Conservation (phyloP, 257 asterid species). For the Penstemon eatonii region DNA sequence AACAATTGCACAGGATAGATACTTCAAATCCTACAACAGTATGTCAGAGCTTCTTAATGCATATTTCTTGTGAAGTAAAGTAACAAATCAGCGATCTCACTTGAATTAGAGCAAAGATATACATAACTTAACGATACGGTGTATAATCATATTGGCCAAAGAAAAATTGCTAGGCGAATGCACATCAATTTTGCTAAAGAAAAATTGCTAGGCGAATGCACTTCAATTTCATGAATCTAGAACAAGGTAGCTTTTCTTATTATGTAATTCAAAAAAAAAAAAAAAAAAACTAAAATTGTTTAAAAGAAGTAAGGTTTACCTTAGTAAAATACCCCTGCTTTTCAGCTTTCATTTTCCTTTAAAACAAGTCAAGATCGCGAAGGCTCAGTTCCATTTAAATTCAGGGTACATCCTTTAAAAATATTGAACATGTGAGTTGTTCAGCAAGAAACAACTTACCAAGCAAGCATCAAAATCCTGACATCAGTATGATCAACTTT, state of each 20-base stretch:
- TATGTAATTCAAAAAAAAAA: background rate
- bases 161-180: background rate
- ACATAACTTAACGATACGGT: background rate
- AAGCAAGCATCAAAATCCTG: conserved; percentile 84
- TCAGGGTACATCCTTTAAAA: conserved; percentile 21
- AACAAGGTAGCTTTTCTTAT: background rate
- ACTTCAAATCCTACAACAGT: background rate
- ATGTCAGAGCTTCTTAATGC: background rate
- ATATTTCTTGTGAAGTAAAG: background rate
- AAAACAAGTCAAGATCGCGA: conserved; percentile 24
- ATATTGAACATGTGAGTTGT: conserved; percentile 11
- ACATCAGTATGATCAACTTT: conserved; percentile 79
- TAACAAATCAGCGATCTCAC: background rate
- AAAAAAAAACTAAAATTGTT: conserved; percentile 10
- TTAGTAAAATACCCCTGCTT: conserved; percentile 81
- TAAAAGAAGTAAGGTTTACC: conserved; percentile 43
- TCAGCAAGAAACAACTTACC: conserved; percentile 45
- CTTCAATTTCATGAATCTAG: conserved; percentile 1
- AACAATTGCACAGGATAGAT: background rate
- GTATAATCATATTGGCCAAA: conserved; percentile 18
- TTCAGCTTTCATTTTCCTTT: conserved; percentile 92
- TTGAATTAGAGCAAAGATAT: background rate
- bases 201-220: background rate
- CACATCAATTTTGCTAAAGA: background rate
- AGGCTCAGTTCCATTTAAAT: conserved; percentile 23